Evolutionary conservation across 495 filamentous ascomycete species (phyloP).

Genomic region (Podospora australis): DNA sequence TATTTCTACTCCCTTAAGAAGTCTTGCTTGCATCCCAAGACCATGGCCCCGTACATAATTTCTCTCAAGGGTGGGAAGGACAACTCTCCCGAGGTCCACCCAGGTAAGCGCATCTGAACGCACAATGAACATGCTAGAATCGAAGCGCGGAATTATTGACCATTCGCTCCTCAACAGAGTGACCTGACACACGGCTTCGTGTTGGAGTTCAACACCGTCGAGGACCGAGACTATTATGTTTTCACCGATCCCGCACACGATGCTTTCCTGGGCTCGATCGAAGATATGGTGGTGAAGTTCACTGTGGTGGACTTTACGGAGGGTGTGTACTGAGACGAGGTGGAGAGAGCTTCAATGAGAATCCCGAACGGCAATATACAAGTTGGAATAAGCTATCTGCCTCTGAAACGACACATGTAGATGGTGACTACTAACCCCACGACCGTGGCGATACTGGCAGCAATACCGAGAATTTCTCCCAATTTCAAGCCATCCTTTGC

Average conservation of each 20-base stretch:
- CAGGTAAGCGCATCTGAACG: constrained; percentile 42
- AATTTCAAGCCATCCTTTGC: too few species aligned
- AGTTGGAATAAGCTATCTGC: too few species aligned
- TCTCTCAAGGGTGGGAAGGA: constrained; percentile 54
- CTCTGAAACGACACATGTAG: too few species aligned
- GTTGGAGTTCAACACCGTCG: constrained; percentile 50
- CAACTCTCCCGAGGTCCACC: constrained; percentile 56
- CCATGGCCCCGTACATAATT: constrained; percentile 52
- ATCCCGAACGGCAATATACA: too few species aligned
- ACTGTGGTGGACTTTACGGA: constrained; percentile 40
- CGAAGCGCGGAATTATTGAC: too few species aligned
- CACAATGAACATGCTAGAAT: too few species aligned
- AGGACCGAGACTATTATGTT: constrained; percentile 54
- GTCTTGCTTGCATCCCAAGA: constrained; percentile 43
- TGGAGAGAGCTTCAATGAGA: too few species aligned
- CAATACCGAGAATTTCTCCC: too few species aligned
- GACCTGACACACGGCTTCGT: constrained; percentile 57
- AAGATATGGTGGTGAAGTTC: constrained; percentile 30
- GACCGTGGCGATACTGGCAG: too few species aligned
- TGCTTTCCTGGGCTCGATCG: constrained; percentile 35
- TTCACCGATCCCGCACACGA: constrained; percentile 44
- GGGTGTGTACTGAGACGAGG: constrained; percentile 23
- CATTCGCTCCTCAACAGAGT: constrained; percentile 29
- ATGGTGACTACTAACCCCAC: too few species aligned
- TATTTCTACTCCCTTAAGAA: constrained; percentile 32